Conservation (phyloP, 805 yeast genomes). For the Lipomyces yamadae region DNA sequence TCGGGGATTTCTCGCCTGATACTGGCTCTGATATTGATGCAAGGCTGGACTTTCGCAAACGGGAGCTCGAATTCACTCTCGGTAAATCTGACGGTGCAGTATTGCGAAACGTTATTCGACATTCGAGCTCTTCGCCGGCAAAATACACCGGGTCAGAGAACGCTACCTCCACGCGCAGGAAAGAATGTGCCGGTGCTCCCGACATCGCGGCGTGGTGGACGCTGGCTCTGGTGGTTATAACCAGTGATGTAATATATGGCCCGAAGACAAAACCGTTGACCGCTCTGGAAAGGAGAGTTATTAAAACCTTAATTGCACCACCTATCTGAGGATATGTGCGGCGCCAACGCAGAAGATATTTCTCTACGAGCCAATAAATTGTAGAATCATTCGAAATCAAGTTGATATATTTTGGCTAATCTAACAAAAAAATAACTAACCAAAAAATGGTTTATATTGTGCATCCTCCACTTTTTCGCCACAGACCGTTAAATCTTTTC, state of each 20-base stretch:
- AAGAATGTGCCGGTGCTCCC: conserved; percentile 30
- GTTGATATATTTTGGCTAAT: not conserved
- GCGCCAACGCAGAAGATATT: no score
- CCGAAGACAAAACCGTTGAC: not conserved
- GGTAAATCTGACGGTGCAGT: conserved; percentile 25
- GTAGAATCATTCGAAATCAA: not conserved
- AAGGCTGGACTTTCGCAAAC: conserved; percentile 11
- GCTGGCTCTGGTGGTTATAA: not conserved
- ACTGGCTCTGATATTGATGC: conserved; percentile 1
- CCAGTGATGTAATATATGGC: not conserved
- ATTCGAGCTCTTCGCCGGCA: conserved; percentile 48
- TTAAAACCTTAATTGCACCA: no score
- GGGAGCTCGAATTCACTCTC: conserved; percentile 13
- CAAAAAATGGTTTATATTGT: not conserved
- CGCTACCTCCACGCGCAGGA: conserved; percentile 45
- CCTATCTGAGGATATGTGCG: no score
- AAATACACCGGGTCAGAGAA: conserved; percentile 48
- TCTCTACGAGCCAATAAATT: no score
- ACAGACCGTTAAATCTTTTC: not conserved
- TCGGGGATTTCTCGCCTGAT: not conserved
- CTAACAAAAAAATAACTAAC: not conserved
- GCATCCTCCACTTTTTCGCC: not conserved
- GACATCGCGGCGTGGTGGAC: conserved; percentile 12
- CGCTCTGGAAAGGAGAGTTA: no score
- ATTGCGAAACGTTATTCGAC: conserved; percentile 45